Base-by-base conservation (phyloP, 345 rosid species). In the Populus ilicifolia region DNA sequence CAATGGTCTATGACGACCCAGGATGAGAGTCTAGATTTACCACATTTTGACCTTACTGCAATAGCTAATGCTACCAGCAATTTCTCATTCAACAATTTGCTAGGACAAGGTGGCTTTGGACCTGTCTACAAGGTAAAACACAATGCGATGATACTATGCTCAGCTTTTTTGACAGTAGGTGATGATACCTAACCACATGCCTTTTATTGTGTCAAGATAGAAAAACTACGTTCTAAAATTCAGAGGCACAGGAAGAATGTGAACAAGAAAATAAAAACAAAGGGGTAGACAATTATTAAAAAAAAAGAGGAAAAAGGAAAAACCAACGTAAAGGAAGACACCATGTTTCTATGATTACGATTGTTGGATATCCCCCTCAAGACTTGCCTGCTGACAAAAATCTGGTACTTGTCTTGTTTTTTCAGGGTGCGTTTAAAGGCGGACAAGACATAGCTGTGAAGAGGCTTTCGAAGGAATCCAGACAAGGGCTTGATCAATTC, bases 361-460 rank as follows among this genome's bases (percentile, higher is more conserved):
- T 54, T 21, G 61, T 54, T 54, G 46, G 46, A 43, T 43, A 43
- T 43, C 46, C 12, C 14, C 46, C 46, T 43, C 13, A 43, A 43
- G 46, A 43, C 25, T 54, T 54, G 61, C 61, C 61, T 21, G 23
- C 23, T 54, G 18, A 54, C 23, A 54, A 54, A 20, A 54, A 54
- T 54, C 61, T 54, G 61, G 61, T 25, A 54, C 61, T 54, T 20
- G 23, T 54, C 46, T 18, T 54, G 23, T 2, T 43, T 46, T 44
- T 70, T 1, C 69, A 73, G 90, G 90, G 90, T 11, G 75, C 36
- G 10, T 72, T 89, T 1, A 38, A 18, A 30, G 77, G 81, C 71
- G 86, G 89, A 29, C 82, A 75, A 71, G 86, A 86, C 79, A 80
- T 89, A 18, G 90, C 89, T 4, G 85, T 89, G 62, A 89, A 87